Base-by-base conservation (phyloP, 768 basidiomycete species). In the Brasilioporus rufonigricans region DNA sequence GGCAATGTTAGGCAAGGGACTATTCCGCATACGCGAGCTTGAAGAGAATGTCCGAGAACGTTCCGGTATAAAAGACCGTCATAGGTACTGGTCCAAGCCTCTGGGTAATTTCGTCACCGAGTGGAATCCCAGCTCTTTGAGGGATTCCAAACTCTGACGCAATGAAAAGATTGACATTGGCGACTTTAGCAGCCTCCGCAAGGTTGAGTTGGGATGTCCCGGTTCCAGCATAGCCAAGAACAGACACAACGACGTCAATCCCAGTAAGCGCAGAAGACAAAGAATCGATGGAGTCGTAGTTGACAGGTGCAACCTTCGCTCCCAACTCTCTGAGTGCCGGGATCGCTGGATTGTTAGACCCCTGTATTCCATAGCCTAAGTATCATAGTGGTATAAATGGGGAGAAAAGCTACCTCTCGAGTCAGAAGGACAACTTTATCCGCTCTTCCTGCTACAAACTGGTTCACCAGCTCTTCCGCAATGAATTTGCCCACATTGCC, bases 1-100 rank as follows among this genome's bases (percentile, higher is more conserved):
- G 35, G 14, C 31, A 1, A 18, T n/a, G 23, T 21, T 7, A 19
- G 33, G 19, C 23, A 29, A 48, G 21, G 18, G n/a, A 5, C 16
- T 14, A 26, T 36, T 19, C 12, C 24, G n/a, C 48, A 6, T 40
- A 49, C 49, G 49, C 49, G 31, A 50, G 21, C 39, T 50, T 50
- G 39, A 50, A 50, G 29, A 50, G 49, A 13, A 50, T 50, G 13
- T 50, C 49, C 3, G 39, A 50, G 23, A 50, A 50, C 21, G 39
- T 21, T 32, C 39, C 49, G 7, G 18, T 31, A 13, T 50, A 50
- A 14, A 50, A 50, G 2, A 16, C 29, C 14, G 49, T 41, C 49
- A 50, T 40, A 21, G 39, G 49, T 16, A 50, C 49, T 3, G 39
- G 14, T 10, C 39, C 49, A 12, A 50, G 49, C 29, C 49, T 41